Base-by-base conservation (phyloP, 805 yeast genomes). In the Metahyphopichia silvanorum region DNA sequence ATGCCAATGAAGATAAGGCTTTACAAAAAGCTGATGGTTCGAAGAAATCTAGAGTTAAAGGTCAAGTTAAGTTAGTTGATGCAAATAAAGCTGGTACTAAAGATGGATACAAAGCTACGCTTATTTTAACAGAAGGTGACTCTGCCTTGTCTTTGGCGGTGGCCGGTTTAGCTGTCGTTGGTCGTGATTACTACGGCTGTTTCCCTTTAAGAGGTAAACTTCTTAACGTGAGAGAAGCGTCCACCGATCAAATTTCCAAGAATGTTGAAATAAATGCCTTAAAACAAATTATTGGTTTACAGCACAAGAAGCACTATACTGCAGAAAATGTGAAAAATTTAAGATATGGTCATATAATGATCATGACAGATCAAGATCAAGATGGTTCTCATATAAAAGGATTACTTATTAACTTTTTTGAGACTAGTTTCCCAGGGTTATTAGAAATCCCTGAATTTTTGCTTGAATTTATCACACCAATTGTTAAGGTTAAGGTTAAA, bases 311-410 rank as follows among this genome's bases (percentile, higher is more conserved):
- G 61, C 70, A 69, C 26, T 93, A 93, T 54, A 63, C 57, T 13
- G 37, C 57, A 1, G 80, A 79, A 14, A 82, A 80, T 43, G 69
- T 84, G 11, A 75, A 76, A 36, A 79, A 82, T 4, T 67, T 93
- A 41, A 78, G 98, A 56, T 93, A 93, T 53, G 98, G 98, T 22
- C 96, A 88, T 56, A 75, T 93, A 32, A 93, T 93, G 98, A 88
- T 93, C 55, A 93, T 93, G 98, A 88, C 98, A 5, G 98, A 93
- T 83, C 98, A 93, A 64, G 98, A 93, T 86, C 95, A 89, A 48
- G 98, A 93, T 72, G 98, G 98, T 40, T 84, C 95, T 12, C 98
- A 93, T 67, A 93, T 93, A 57, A 93, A 93, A 56, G 98, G 98
- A 43, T 73, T 93, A 44, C 76, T 93, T 37, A 93, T 93, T 51